A percentile compares a stretch with the other conserved stretches of the same genome.
Evolutionary conservation across 2,329 filamentous ascomycete species (phyloP).

Genomic region (Ceratocystis diversiconidia): DNA sequence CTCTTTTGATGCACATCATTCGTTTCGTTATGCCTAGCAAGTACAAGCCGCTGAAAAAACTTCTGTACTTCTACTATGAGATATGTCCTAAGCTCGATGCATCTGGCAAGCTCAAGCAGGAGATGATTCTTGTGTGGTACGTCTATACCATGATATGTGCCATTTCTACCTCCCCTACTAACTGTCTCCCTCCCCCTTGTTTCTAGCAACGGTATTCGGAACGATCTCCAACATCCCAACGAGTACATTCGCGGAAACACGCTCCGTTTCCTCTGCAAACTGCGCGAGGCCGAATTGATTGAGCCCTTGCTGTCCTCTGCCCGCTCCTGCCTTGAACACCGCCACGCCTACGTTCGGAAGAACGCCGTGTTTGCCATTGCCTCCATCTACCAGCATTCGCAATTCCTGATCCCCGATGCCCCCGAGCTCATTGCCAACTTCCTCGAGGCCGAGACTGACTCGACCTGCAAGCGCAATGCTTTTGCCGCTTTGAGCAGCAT

Average conservation of each 20-base stretch:
- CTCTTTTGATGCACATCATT: slow-evolving; percentile 98
- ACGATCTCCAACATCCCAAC: slow-evolving; percentile 93
- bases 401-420: slow-evolving; percentile 85
- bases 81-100: slow-evolving; percentile 93
- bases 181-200: background rate
- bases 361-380: slow-evolving; percentile 92
- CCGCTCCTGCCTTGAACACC: slow-evolving; percentile 82
- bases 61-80: slow-evolving; percentile 98
- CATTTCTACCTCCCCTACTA: slow-evolving; percentile 21
- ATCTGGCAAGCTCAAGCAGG: slow-evolving; percentile 90
- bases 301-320: slow-evolving; percentile 90
- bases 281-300: slow-evolving; percentile 87
- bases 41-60: slow-evolving; percentile 91
- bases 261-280: slow-evolving; percentile 92
- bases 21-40: slow-evolving; percentile 99
- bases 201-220: slow-evolving; percentile 84
- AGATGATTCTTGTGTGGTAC: slow-evolving; percentile 98
- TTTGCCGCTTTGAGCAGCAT: slow-evolving; percentile 85
- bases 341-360: slow-evolving; percentile 95
- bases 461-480: slow-evolving; percentile 94
- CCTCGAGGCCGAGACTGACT: slow-evolving; percentile 78
- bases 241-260: slow-evolving; percentile 98
- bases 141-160: slow-evolving; percentile 17
- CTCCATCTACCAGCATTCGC: slow-evolving; percentile 82
- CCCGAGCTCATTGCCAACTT: slow-evolving; percentile 83